phyloP scores from a whole-genome alignment of 345 rosid genomes.

The Populus alba region DNA sequence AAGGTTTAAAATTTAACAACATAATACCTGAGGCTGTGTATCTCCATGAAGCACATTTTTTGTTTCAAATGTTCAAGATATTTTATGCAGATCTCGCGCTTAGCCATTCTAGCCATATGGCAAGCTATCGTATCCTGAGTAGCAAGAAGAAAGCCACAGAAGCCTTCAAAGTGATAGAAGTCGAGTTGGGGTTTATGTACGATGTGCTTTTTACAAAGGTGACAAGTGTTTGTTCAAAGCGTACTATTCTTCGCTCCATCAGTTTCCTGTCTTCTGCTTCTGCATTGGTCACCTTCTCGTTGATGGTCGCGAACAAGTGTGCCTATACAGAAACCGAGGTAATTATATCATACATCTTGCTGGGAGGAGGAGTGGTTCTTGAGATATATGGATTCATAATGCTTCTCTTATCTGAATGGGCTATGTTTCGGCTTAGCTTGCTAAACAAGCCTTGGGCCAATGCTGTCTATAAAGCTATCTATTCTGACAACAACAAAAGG shows the following conservation, averaged over 20 bases:
- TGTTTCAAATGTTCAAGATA: too few species aligned
- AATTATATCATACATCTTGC: background rate
- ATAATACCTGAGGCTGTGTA: too few species aligned
- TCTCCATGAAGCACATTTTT: too few species aligned
- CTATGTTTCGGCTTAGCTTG: background rate
- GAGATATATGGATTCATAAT: background rate
- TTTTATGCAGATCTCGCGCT: too few species aligned
- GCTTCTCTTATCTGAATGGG: background rate
- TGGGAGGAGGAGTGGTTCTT: background rate
- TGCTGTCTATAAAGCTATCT: too few species aligned
- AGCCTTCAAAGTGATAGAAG: slow-evolving; percentile 11
- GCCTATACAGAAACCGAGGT: background rate
- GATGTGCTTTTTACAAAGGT: slow-evolving; percentile 18
- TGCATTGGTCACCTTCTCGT: background rate
- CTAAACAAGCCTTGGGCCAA: too few species aligned
- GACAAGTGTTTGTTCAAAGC: background rate
- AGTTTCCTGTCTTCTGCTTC: background rate
- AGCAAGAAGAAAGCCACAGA: background rate
- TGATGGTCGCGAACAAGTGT: too few species aligned
- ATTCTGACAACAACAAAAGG: background rate
- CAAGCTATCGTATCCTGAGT: too few species aligned
- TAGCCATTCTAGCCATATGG: too few species aligned
- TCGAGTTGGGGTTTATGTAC: slow-evolving; percentile 12
- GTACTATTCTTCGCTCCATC: background rate
- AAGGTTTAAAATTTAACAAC: too few species aligned